Evolutionary conservation across 208 protist genomes (phyloP).

Genomic region (Leishmania turanica): DNA sequence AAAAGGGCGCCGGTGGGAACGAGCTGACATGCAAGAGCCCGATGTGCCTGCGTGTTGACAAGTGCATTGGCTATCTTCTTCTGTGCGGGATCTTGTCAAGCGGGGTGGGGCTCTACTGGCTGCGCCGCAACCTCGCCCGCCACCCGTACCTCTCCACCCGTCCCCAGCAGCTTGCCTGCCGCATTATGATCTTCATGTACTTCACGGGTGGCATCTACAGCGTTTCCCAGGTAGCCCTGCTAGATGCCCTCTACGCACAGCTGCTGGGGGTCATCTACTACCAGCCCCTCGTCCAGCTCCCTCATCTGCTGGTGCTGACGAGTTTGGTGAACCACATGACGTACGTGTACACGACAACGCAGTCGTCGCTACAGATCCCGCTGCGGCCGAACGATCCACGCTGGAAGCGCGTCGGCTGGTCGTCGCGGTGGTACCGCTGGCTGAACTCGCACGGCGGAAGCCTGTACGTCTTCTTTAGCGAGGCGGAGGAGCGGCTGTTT

Average conservation of each 20-base stretch:
- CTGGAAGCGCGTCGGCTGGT: slow-evolving; percentile 77
- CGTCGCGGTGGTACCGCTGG: slow-evolving; percentile 79
- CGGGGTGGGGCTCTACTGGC: slow-evolving; percentile 53
- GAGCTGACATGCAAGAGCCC: slow-evolving; percentile 34
- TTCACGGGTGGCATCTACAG: slow-evolving; percentile 63
- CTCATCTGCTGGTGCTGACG: slow-evolving; percentile 62
- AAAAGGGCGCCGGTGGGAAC: slow-evolving; percentile 35
- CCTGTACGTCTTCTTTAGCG: slow-evolving; percentile 81
- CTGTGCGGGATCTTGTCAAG: slow-evolving; percentile 51
- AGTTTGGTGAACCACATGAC: slow-evolving; percentile 79
- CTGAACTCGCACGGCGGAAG: slow-evolving; percentile 75
- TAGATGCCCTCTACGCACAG: slow-evolving; percentile 48
- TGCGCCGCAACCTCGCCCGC: slow-evolving; percentile 54
- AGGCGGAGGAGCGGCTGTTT: slow-evolving; percentile 70
- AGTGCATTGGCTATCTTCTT: slow-evolving; percentile 44
- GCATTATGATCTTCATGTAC: slow-evolving; percentile 85
- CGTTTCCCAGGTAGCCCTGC: slow-evolving; percentile 48
- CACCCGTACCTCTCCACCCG: slow-evolving; percentile 76
- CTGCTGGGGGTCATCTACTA: slow-evolving; percentile 66
- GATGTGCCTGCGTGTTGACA: slow-evolving; percentile 34
- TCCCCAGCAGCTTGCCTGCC: slow-evolving; percentile 78
- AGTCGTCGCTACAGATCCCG: slow-evolving; percentile 57
- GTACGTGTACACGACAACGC: slow-evolving; percentile 73
- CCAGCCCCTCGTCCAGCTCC: slow-evolving; percentile 68
- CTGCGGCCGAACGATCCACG: slow-evolving; percentile 56